Evolutionary conservation across 768 basidiomycete species (phyloP).

Genomic region (Lentinula edodes): DNA sequence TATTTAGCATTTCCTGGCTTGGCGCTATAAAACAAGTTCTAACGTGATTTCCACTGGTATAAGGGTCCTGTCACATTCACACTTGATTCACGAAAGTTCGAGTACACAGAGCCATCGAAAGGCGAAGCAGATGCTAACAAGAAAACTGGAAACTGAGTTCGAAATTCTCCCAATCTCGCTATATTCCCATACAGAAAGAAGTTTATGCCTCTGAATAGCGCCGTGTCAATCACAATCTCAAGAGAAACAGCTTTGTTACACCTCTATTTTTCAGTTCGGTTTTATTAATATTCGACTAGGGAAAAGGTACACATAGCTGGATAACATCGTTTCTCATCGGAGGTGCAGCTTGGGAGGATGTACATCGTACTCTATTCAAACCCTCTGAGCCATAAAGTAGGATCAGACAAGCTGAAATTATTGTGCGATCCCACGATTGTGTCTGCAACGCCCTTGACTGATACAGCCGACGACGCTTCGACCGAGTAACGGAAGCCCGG

Average conservation of each 20-base stretch:
- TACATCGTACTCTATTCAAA: background rate
- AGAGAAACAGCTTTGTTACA: background rate
- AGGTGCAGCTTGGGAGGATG: background rate
- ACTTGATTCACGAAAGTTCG: constrained; percentile 75
- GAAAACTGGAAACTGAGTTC: background rate
- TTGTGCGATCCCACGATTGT: background rate
- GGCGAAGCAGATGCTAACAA: background rate
- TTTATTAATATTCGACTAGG: background rate
- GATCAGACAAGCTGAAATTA: background rate
- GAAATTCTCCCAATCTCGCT: background rate
- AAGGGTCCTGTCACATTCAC: constrained; percentile 86
- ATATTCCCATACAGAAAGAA: background rate
- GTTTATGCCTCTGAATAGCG: background rate
- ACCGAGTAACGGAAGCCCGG: too few relatives aligned
- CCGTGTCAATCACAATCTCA: background rate
- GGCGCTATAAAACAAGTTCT: background rate
- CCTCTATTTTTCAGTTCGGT: too few relatives aligned
- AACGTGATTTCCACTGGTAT: background rate
- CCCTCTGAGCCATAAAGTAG: background rate
- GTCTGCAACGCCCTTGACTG: too few relatives aligned
- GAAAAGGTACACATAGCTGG: background rate
- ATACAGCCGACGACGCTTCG: too few relatives aligned
- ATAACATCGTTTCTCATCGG: background rate
- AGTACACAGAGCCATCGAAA: constrained; percentile 40
- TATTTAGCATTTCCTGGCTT: background rate